Conservation (phyloP, 2,329 filamentous ascomycete genomes). For the Rutstroemia sp. region DNA sequence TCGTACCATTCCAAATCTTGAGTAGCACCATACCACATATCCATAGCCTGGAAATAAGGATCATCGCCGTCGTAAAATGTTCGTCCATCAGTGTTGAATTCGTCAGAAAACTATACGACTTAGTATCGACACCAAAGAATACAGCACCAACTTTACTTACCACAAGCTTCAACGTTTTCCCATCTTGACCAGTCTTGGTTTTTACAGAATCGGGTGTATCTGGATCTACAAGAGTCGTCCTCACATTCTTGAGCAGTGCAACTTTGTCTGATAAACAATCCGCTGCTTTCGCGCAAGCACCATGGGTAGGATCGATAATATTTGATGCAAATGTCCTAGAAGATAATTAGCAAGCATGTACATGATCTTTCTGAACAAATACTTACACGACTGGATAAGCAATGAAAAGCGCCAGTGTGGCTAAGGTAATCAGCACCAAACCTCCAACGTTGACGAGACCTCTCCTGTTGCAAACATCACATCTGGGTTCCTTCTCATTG, state of each 20-base stretch:
- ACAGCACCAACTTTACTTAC: conserved; percentile 33
- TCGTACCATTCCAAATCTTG: conserved; percentile 66
- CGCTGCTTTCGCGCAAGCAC: conserved; percentile 32
- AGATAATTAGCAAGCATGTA: conserved; percentile 13
- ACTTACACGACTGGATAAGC: conserved; percentile 63
- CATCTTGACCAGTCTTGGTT: conserved; percentile 49
- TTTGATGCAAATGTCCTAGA: conserved; percentile 48
- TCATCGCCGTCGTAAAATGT: conserved; percentile 68
- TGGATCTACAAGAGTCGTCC: conserved; percentile 56
- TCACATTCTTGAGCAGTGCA: conserved; percentile 51
- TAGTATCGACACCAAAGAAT: conserved; percentile 1
- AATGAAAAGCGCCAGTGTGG: conserved; percentile 58
- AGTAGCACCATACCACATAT: conserved; percentile 67
- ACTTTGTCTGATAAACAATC: conserved; percentile 31
- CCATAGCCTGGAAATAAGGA: conserved; percentile 58
- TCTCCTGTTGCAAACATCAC: conserved; percentile 57
- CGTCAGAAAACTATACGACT: conserved; percentile 53
- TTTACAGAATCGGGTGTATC: conserved; percentile 53
- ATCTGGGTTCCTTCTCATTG: conserved; percentile 53
- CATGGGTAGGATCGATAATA: conserved; percentile 22
- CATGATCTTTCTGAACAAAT: background rate
- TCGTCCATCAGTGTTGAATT: conserved; percentile 60
- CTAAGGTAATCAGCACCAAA: conserved; percentile 49
- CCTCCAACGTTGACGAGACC: conserved; percentile 59
- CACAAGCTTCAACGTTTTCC: conserved; percentile 55